Base-by-base conservation (phyloP, 1,284 basidiomycete species). In the Tilletiaria anomala region DNA sequence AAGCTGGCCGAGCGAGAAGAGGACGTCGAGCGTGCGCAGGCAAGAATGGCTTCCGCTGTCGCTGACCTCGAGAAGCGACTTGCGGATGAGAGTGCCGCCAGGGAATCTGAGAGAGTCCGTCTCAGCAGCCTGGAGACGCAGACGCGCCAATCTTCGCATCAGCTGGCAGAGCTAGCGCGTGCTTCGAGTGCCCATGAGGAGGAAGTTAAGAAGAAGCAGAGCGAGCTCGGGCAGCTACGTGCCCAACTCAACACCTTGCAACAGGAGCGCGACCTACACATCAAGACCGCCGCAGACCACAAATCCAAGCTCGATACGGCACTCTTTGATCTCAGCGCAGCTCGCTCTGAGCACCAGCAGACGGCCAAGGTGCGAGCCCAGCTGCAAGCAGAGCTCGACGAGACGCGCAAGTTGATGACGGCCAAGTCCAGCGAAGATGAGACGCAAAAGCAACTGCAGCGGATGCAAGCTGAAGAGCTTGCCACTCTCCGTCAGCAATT, bases 361-460 rank as follows among this genome's bases (percentile, higher is more conserved):
- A 75, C 77, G 16, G 63, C 69, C 6, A 67, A 69, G 3, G 69
- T 37, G 19, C 19, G 22, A 22, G 21, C 21, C 18, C 35, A 37
- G 35, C 35, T 37, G 17, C 50, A 43, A 12, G 21, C 18, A 14
- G 43, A 42, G 32, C 14, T 43, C 16, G 53, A 54, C 22, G 39
- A 46, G 41, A 61, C 58, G 0, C 46, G 88, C 5, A 71, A 75
- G 16, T 68, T 84, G 15, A 78, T 93, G 72, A 79, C 80, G 40
- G 81, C 83, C 4, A 91, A 88, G 69, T 77, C 79, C 1, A 81
- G 78, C 16, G 88, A 93, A 62, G 87, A 88, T 58, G 80, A 77
- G 23, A 80, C 81, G 43, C 77, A 83, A 18, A 76, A 75, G 37
- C 84, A 93, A 64, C 82, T 78, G 2, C 84, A 87, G 67, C 81